These are phyloP conservation scores for Globisporangium alternatum DNA, from an alignment of 352 stramenopile species.

Conservation along the genomic window DNA sequence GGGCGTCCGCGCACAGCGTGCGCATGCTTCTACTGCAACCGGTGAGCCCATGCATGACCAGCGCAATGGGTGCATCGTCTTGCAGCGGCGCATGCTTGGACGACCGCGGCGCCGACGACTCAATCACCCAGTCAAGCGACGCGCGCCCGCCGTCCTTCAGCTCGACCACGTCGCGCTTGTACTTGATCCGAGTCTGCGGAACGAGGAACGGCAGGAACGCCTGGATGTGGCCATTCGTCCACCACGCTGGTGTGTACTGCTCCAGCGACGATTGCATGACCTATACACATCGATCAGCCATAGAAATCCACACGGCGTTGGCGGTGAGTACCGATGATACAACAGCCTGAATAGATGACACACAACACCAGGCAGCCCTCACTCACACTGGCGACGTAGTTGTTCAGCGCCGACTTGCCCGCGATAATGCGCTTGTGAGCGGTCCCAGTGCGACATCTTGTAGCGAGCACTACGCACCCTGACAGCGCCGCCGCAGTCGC, in stretches of 20 bases:
- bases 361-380: not conserved
- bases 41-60: slow-evolving; percentile 72
- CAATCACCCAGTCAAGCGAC: slow-evolving; percentile 64
- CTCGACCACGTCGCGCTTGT: slow-evolving; percentile 54
- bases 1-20: slow-evolving; percentile 58
- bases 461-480: slow-evolving; percentile 27
- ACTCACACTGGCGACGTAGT: slow-evolving; percentile 43
- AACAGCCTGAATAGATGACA: not conserved
- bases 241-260: slow-evolving; percentile 67
- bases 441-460: slow-evolving; percentile 5
- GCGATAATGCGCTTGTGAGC: slow-evolving; percentile 54
- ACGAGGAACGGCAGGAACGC: slow-evolving; percentile 71
- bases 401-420: slow-evolving; percentile 61
- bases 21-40: slow-evolving; percentile 63
- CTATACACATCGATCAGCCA: slow-evolving; percentile 16
- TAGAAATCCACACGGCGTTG: not conserved
- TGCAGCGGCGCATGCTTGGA: slow-evolving; percentile 2
- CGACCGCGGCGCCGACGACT: slow-evolving; percentile 24
- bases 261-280: slow-evolving; percentile 47
- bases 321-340: not conserved
- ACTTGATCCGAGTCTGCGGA: slow-evolving; percentile 48
- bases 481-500: slow-evolving; percentile 31
- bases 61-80: slow-evolving; percentile 43
- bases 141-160: slow-evolving; percentile 63
- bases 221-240: slow-evolving; percentile 73